These are phyloP conservation scores for Vigna mungo DNA, from an alignment of 306 rosid genomes.

Conservation along the genomic window DNA sequence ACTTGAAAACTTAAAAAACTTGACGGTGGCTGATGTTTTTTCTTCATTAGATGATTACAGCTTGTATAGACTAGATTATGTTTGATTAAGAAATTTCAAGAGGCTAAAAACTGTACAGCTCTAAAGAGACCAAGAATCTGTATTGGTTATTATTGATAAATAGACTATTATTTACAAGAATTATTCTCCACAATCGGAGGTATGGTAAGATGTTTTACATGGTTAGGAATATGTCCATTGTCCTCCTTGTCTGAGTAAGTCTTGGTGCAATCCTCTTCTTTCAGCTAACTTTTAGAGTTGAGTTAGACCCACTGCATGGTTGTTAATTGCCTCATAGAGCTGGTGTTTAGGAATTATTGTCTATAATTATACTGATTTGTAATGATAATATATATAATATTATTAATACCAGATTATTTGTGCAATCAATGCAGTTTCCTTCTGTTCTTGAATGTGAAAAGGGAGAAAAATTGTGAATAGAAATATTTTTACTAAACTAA, in stretches of 20 bases:
- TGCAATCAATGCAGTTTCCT: not conserved
- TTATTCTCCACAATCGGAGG: not conserved
- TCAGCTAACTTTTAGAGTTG: not conserved
- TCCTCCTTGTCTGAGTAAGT: not conserved
- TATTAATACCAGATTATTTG: not conserved
- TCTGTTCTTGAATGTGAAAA: constrained; percentile 36
- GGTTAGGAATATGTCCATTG: not conserved
- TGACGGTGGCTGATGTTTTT: too few relatives aligned
- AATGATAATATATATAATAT: not conserved
- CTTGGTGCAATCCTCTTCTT: not conserved
- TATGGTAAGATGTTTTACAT: not conserved
- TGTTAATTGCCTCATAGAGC: not conserved
- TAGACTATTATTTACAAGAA: not conserved
- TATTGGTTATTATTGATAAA: not conserved
- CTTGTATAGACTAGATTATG: too few relatives aligned
- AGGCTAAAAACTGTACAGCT: too few relatives aligned
- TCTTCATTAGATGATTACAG: too few relatives aligned
- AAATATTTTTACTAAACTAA: constrained; percentile 5
- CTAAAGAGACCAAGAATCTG: not conserved
- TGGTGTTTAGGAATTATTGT: not conserved
- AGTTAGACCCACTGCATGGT: not conserved
- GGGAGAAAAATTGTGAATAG: not conserved
- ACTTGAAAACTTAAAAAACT: too few relatives aligned
- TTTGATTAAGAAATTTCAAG: too few relatives aligned
- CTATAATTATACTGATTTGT: not conserved